A percentile compares a stretch with the other conserved stretches of the same genome.
phyloP scores from a whole-genome alignment of 495 filamentous ascomycete species.

The Aspergillus campestris region DNA sequence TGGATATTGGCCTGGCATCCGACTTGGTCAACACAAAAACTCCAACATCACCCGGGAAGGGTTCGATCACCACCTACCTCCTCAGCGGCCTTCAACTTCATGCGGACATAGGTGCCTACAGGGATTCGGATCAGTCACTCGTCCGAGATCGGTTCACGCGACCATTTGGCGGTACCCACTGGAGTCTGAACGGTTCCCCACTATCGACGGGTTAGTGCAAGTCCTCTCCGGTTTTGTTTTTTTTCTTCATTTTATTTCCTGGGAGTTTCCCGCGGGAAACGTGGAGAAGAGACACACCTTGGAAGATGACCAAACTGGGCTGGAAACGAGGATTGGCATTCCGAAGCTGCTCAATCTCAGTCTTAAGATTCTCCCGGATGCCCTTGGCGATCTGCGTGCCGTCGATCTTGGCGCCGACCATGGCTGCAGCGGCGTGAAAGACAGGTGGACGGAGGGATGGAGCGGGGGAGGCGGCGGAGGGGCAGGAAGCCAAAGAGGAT shows the following conservation, averaged over 20 bases:
- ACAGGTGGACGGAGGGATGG: conserved; percentile 11
- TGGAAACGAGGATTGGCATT: conserved; percentile 74
- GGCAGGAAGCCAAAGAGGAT: too few species aligned
- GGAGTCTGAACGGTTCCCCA: conserved; percentile 86
- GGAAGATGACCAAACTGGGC: conserved; percentile 84
- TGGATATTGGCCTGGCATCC: conserved; percentile 67
- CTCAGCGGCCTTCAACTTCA: conserved; percentile 96
- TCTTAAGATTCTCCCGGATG: conserved; percentile 71
- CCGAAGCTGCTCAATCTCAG: conserved; percentile 74
- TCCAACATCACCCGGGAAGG: conserved; percentile 1
- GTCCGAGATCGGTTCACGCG: background rate
- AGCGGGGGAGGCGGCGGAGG: too few species aligned
- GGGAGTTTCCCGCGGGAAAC: background rate
- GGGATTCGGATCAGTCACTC: conserved; percentile 18
- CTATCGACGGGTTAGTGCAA: conserved; percentile 25
- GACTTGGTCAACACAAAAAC: conserved; percentile 1
- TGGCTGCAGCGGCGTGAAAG: conserved; percentile 38
- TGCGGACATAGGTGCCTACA: conserved; percentile 92
- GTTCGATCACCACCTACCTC: conserved; percentile 53
- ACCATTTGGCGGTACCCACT: conserved; percentile 45
- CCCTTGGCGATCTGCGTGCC: conserved; percentile 87
- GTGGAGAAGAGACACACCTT: conserved; percentile 50
- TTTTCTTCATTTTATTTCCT: conserved; percentile 6
- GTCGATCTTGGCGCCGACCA: conserved; percentile 89
- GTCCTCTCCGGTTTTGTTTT: background rate